Conservation (phyloP, 306 rosid species). For the Cyclanthera cordifolia region DNA sequence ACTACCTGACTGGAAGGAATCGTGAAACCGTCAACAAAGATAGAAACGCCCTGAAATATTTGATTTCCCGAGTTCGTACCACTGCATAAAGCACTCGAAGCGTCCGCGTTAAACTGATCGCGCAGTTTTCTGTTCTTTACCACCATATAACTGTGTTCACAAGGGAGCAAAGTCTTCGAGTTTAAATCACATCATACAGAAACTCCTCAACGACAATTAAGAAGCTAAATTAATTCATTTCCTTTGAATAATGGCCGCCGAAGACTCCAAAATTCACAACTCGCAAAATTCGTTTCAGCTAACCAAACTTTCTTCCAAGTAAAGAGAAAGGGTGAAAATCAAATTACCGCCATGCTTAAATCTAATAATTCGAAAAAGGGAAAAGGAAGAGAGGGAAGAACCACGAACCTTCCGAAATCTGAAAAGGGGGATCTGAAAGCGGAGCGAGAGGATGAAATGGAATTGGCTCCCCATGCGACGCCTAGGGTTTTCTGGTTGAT, state of each 20-base stretch:
- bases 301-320: background rate
- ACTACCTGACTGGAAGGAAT: conserved; percentile 73
- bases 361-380: background rate
- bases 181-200: background rate
- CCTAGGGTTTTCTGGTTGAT: conserved; percentile 74
- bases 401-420: conserved; percentile 45
- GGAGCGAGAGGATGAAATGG: conserved; percentile 43
- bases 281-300: background rate
- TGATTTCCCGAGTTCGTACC: conserved; percentile 30
- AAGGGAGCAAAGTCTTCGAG: background rate
- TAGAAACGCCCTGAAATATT: conserved; percentile 62
- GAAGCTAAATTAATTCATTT: background rate
- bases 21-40: conserved; percentile 88
- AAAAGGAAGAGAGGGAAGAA: background rate
- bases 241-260: background rate
- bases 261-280: background rate
- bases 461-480: conserved; percentile 64
- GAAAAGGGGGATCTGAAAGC: conserved; percentile 51
- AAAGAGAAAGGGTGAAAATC: background rate
- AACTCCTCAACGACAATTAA: background rate
- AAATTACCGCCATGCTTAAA: background rate
- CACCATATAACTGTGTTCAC: conserved; percentile 54
- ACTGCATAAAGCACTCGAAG: conserved; percentile 31
- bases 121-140: conserved; percentile 67
- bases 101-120: conserved; percentile 54